Base-by-base conservation (phyloP, 176 grass and related monocot species). In the Puya raimondii region DNA sequence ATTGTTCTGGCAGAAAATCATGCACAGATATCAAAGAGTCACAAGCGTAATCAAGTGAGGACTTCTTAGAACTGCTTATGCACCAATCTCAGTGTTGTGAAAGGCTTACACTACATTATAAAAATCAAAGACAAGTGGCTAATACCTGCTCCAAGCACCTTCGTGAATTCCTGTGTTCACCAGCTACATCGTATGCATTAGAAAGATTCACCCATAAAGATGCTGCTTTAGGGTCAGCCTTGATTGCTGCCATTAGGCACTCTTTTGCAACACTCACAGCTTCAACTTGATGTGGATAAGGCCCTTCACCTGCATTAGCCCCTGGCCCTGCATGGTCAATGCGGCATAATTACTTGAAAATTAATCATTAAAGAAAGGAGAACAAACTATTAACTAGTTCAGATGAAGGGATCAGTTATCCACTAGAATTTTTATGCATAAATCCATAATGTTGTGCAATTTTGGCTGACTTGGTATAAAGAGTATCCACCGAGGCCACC, bases 91-190 rank as follows among this genome's bases (percentile, higher is more conserved):
- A 42, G 6, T 42, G 33, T 6, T 6, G 33, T 42, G 33, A 42
- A 42, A 42, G 33, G 33, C 33, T 42, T 42, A 4, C 33, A 42
- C 33, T 42, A 6, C 3, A 42, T 42, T 42, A 4, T 42, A 42
- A 42, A 33, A 42, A 42, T 42, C 33, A 42, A 42, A 42, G 33
- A 42, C 33, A 42, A 6, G 4, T 42, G 8, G 12, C 26, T 70
- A 14, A 63, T 83, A 97, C 94, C 94, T 97, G 90, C 80, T 97
- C 94, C 79, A 97, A 81, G 81, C 94, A 93, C 67, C 71, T 86
- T 72, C 84, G 92, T 64, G 94, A 88, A 79, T 87, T 93, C 72
- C 23, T 83, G 74, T 92, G 89, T 54, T 97, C 94, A 70, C 82
- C 81, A 82, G 78, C 72, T 67, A 97, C 80, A 80, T 83, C 76